Evolutionary conservation across 2,329 filamentous ascomycete species (phyloP), one percentile per base, ranked within the genome.

Genomic region (Penicillium thymicola): DNA sequence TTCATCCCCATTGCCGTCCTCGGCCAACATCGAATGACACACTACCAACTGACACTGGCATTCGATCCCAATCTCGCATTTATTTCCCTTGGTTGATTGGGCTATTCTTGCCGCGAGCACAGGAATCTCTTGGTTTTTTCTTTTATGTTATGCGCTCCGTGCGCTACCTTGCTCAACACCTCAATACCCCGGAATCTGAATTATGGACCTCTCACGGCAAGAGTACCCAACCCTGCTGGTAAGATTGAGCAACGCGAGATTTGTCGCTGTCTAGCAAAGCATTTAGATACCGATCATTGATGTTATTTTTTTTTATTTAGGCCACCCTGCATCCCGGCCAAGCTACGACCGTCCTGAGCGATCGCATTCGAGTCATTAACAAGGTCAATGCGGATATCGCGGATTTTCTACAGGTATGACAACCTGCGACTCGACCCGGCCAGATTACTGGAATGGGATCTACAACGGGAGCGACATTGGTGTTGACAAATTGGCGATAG

Each of bases 181-280:
- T 50, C 52, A 57, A 55, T 59, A 51, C 67, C 45, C 55, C 65
- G 68, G 45, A 68, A 67, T 65, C 58, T 60, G 57, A 66, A 67
- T 60, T 69, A 90, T 90, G 86, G 88, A 90, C 70, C 83, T 93
- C 71, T 87, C 89, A 73, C 86, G 92, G 77, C 83, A 89, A 76
- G 93, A 97, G 77, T 97, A 97, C 81, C 92, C 93, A 75, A 88
- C 87, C 67, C 88, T 97, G 85, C 87, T 96, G 87, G 93, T 97
- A 82, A 82, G 89, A 77, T 59, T 58, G 47, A 46, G 57, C 45
- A 32, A 41, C 41, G 25, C 18, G 34, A 57, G 46, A 50, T 56
- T 52, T 46, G 18, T 46, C 54, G 53, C 56, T 65, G 41, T 63
- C 53, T 40, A 52, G 28, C 51, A 61, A 41, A 59, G 46, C 36